phyloP scores from a whole-genome alignment of 2,329 filamentous ascomycete genomes.

The Capronia coronata region DNA sequence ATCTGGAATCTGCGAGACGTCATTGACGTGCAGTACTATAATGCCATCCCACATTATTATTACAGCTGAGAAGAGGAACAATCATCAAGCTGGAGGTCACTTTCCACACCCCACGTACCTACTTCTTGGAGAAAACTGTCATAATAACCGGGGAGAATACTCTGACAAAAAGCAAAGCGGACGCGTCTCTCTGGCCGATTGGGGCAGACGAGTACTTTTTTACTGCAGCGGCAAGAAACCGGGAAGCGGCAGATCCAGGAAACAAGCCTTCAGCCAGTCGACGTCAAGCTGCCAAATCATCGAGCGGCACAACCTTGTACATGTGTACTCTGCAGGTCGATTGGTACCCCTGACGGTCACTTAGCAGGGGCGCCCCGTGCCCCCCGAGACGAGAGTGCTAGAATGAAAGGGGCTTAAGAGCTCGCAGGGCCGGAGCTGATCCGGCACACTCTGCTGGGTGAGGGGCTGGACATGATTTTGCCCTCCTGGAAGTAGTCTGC shows the following conservation, averaged over 20 bases:
- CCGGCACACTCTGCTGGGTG: neutral
- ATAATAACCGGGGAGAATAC: neutral
- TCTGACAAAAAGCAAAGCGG: neutral
- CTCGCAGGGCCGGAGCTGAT: neutral
- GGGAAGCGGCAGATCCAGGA: slow-evolving; percentile 4
- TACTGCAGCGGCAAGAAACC: neutral
- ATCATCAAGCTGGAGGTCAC: no score
- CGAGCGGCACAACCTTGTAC: neutral
- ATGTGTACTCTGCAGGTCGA: no score
- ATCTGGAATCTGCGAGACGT: neutral
- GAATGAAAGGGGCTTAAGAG: neutral
- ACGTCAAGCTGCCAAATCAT: slow-evolving; percentile 5
- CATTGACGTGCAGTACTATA: neutral
- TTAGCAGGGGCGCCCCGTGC: no score
- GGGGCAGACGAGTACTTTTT: neutral
- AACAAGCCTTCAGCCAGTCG: slow-evolving; percentile 8
- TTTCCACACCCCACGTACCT: no score
- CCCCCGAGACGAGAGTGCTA: neutral
- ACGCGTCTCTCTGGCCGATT: neutral
- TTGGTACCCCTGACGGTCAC: no score
- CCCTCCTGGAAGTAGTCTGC: no score
- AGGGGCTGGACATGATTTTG: no score
- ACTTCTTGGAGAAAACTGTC: neutral
- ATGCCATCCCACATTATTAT: no score
- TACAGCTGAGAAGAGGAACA: neutral